These are phyloP conservation scores for Platanthera guangdongensis DNA, from an alignment of 106 monocot species.

Conservation along the genomic window DNA sequence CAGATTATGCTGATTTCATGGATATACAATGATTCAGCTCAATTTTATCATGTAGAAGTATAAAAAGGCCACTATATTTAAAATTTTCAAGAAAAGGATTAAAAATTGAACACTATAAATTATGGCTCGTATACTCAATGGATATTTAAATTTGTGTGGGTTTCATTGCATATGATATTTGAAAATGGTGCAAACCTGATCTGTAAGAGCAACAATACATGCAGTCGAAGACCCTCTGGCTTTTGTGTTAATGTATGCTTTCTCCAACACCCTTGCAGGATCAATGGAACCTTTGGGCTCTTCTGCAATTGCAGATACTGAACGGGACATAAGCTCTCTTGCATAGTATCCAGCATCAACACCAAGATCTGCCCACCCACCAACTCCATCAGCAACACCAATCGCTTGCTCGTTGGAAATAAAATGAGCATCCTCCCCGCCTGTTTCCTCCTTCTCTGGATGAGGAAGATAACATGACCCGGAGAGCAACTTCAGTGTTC, in stretches of 20 bases:
- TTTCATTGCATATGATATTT: background rate
- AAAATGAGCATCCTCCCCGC: slow-evolving; percentile 97
- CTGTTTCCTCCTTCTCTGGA: slow-evolving; percentile 88
- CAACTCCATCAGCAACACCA: slow-evolving; percentile 97
- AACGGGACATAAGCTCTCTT: slow-evolving; percentile 82
- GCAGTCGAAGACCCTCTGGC: slow-evolving; percentile 93
- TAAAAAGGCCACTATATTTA: background rate
- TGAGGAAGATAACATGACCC: slow-evolving; percentile 94
- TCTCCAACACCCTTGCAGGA: slow-evolving; percentile 81
- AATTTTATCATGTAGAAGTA: background rate
- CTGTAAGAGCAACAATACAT: slow-evolving; percentile 84
- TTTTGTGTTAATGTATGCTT: slow-evolving; percentile 84
- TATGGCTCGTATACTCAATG: background rate
- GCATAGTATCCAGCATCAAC: slow-evolving; percentile 85
- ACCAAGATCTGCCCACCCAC: slow-evolving; percentile 97
- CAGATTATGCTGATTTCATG: background rate
- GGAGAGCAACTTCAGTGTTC: slow-evolving; percentile 64
- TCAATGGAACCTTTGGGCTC: slow-evolving; percentile 85
- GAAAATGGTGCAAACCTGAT: slow-evolving; percentile 36
- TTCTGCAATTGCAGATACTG: slow-evolving; percentile 66
- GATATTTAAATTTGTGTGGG: background rate
- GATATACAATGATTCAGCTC: background rate
- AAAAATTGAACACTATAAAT: background rate
- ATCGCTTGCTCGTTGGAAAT: slow-evolving; percentile 83
- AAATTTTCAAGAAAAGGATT: background rate